These are phyloP conservation scores for Colletotrichum sp. DNA, from an alignment of 2,329 filamentous ascomycete genomes.

Conservation along the genomic window DNA sequence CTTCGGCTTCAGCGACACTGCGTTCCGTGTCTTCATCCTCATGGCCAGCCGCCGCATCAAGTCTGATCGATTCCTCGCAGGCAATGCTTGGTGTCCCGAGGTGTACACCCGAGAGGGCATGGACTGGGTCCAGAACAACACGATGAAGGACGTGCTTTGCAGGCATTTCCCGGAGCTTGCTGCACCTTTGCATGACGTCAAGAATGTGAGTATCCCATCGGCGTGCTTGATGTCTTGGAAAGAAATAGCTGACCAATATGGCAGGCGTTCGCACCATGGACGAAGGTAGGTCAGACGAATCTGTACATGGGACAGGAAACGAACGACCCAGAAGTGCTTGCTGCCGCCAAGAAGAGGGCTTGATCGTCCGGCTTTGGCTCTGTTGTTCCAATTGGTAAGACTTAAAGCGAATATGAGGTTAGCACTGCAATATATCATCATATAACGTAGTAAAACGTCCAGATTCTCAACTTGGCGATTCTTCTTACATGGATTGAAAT, in stretches of 20 bases:
- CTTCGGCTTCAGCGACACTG: slow-evolving; percentile 53
- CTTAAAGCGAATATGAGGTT: not conserved
- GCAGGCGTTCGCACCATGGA: not conserved
- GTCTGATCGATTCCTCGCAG: slow-evolving; percentile 33
- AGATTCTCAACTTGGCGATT: not conserved
- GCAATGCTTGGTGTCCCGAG: slow-evolving; percentile 38
- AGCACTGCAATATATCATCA: not conserved
- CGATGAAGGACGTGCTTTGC: slow-evolving; percentile 46
- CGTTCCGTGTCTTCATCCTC: slow-evolving; percentile 32
- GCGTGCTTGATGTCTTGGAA: not conserved
- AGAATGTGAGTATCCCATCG: not conserved
- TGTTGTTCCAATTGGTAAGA: not conserved
- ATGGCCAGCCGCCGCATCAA: not conserved
- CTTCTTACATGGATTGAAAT: not conserved
- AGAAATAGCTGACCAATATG: not conserved
- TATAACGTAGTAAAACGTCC: not conserved
- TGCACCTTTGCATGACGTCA: not conserved
- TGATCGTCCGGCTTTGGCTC: not conserved
- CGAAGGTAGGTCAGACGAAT: not conserved
- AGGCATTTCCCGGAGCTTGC: slow-evolving; percentile 47
- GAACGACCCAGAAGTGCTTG: not conserved
- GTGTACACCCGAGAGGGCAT: slow-evolving; percentile 46
- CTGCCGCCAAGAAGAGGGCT: not conserved
- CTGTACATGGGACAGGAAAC: not conserved
- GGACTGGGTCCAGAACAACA: slow-evolving; percentile 44